Base-by-base conservation (phyloP, 2,329 filamentous ascomycete species). In the Atkinsonella hypoxylon region DNA sequence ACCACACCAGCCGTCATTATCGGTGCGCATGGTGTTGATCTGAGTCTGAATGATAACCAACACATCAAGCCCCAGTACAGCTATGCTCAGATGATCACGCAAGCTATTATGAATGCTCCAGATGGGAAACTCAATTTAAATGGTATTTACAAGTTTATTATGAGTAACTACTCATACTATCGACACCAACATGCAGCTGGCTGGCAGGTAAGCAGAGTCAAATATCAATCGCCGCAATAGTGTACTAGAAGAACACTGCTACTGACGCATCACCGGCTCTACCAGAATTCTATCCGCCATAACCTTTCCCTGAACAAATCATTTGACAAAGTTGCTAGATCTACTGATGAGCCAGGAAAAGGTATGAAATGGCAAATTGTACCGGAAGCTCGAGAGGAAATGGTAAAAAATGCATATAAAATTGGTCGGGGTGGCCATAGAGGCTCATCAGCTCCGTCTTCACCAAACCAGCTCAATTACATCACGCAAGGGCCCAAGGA, bases 351-450 rank as follows among this genome's bases (percentile, higher is more conserved):
- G 64, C 93, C 93, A 20, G 93, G 93, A 12, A 98, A 98, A 66
- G 93, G 93, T 30, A 97, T 96, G 89, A 97, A 97, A 65, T 98
- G 93, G 93, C 88, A 91, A 67, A 90, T 98, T 61, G 82, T 88
- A 4, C 78, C 87, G 1, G 87, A 94, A 55, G 79, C 84, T 56
- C 82, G 85, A 46, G 88, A 96, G 17, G 91, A 95, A 49, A 95
- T 96, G 74, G 78, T 89, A 53, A 86, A 86, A 64, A 87, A 85
- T 58, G 78, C 78, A 1, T 78, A 72, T 58, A 75, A 77, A 50
- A 76, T 79, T 17, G 80, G 81, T 17, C 74, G 78, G 44, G 79
- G 81, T 47, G 81, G 80, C 4, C 80, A 83, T 57, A 73, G 81
- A 53, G 82, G 82, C 52, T 85, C 82, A 26, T 86, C 82, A 9